Percentiles rank a stretch among this genome's conserved stretches.
These are phyloP conservation scores for Pseudogymnoascus destructans DNA, from an alignment of 2,329 filamentous ascomycete species.

Conservation along the genomic window DNA sequence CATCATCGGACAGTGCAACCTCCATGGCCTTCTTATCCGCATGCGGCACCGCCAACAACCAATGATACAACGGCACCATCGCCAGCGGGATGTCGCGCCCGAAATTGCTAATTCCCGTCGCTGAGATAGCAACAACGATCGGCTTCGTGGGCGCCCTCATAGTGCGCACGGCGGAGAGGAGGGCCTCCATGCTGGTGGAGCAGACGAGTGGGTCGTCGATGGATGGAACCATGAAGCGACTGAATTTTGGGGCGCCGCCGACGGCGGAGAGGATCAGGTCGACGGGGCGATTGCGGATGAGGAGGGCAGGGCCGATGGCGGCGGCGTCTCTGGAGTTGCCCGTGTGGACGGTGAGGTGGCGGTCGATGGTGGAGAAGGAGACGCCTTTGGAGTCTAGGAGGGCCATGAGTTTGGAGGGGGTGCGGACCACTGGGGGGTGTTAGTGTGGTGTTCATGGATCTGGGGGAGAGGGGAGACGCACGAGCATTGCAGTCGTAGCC, in stretches of 20 bases:
- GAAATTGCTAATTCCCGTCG: conserved; percentile 31
- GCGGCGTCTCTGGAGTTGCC: conserved; percentile 36
- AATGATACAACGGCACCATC: conserved; percentile 33
- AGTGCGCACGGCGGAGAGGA: conserved; percentile 29
- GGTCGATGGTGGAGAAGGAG: conserved; percentile 14
- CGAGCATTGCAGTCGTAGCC: conserved; percentile 34
- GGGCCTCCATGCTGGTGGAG: conserved; percentile 30
- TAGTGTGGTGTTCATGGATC: background rate
- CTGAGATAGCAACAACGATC: conserved; percentile 29
- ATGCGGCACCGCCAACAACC: conserved; percentile 32
- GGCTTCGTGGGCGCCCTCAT: conserved; percentile 24
- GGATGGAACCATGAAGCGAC: conserved; percentile 20
- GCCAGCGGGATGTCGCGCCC: conserved; percentile 33
- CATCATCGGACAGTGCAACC: conserved; percentile 7
- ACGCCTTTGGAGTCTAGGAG: conserved; percentile 21
- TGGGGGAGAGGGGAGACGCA: background rate
- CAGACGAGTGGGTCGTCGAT: conserved; percentile 38
- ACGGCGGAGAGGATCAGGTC: conserved; percentile 37
- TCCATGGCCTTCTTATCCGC: conserved; percentile 38
- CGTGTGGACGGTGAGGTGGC: conserved; percentile 32
- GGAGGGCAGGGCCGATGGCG: conserved; percentile 29
- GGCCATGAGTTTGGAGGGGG: conserved; percentile 34
- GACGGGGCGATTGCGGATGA: conserved; percentile 27
- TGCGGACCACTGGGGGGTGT: conserved; percentile 30
- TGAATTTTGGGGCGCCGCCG: conserved; percentile 29